phyloP scores from a whole-genome alignment of 495 filamentous ascomycete genomes.

The Hypoxylon subgilvum region DNA sequence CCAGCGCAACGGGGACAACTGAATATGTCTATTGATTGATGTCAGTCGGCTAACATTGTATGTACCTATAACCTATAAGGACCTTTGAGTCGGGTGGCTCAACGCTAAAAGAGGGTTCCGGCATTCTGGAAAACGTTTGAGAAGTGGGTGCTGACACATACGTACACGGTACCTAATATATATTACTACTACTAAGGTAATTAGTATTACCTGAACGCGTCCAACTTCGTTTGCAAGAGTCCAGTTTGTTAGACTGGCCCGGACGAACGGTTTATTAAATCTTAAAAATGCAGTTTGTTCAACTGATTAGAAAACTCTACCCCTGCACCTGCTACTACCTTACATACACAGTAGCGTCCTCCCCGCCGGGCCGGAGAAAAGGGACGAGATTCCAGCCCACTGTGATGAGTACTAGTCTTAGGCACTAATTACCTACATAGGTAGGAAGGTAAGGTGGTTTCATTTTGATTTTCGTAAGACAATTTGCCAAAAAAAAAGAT shows the following conservation, averaged over 20 bases:
- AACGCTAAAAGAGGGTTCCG: slow-evolving; percentile 10
- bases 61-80: background rate
- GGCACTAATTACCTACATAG: no score
- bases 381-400: slow-evolving; percentile 28
- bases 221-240: no score
- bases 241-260: slow-evolving; percentile 16
- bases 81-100: slow-evolving; percentile 18
- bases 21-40: no score
- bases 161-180: background rate
- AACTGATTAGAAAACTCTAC: background rate
- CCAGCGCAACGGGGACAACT: no score
- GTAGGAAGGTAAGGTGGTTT: no score
- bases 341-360: slow-evolving; percentile 1
- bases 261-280: slow-evolving; percentile 32
- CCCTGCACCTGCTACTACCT: slow-evolving; percentile 8
- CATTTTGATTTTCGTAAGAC: slow-evolving; percentile 20
- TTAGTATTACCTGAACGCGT: background rate
- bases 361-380: slow-evolving; percentile 35
- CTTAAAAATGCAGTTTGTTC: slow-evolving; percentile 4
- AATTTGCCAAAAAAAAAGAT: no score
- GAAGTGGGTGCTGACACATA: background rate
- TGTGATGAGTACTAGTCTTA: no score
- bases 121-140: slow-evolving; percentile 33
- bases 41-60: background rate
- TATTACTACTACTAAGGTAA: background rate